These are phyloP conservation scores for Saccharum hybrid DNA, from an alignment of 202 grass and related monocot species.

Conservation along the genomic window DNA sequence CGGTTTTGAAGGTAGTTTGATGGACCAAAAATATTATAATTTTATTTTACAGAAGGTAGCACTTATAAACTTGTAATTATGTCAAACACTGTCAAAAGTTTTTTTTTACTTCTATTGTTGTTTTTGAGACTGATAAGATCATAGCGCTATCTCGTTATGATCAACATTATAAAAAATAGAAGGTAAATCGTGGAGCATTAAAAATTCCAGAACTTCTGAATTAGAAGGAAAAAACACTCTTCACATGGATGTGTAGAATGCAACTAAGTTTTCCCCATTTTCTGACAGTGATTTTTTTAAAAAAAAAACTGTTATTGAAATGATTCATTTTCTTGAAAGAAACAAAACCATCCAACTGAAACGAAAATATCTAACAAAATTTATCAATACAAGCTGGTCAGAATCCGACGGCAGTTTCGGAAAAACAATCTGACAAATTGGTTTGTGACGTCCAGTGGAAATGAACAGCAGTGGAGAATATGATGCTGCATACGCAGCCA, in stretches of 20 bases:
- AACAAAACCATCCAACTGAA: background rate
- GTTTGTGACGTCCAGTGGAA: slow-evolving; percentile 36
- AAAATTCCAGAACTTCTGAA: slow-evolving; percentile 21
- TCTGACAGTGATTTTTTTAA: background rate
- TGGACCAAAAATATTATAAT: background rate
- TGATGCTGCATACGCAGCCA: slow-evolving; percentile 49
- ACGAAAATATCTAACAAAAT: background rate
- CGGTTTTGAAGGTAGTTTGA: background rate
- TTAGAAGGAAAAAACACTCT: background rate
- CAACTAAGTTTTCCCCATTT: background rate
- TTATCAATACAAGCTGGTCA: background rate
- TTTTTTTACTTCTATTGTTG: background rate
- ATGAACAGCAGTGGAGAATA: slow-evolving; percentile 50
- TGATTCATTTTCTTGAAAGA: too few species aligned
- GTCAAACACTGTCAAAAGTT: background rate
- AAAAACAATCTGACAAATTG: background rate
- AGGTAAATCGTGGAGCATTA: too few species aligned
- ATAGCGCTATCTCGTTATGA: background rate
- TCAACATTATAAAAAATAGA: background rate
- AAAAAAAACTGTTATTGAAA: too few species aligned
- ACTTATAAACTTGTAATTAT: background rate
- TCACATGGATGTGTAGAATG: slow-evolving; percentile 5
- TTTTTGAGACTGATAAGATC: background rate
- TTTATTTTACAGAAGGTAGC: background rate
- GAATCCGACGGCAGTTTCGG: background rate